Evolutionary conservation across 345 rosid species (phyloP), one percentile per base, ranked within the genome.

Genomic region (Moricandia moricandioides): DNA sequence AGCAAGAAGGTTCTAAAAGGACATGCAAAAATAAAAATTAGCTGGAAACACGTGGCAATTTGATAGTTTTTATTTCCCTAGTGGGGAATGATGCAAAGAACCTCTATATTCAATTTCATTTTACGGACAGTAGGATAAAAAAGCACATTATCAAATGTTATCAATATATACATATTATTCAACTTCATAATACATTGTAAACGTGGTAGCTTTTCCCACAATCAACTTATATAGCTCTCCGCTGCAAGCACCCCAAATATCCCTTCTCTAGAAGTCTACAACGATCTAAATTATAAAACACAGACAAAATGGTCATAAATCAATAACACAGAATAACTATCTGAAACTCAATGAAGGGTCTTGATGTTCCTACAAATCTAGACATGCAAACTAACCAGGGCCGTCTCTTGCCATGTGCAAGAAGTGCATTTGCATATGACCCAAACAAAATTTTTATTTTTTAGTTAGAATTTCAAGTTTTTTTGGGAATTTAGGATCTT

Each of bases 41-140:
- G 77, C 73, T 78, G 69, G 81, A 67, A 78, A 78, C 63, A 69
- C 73, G 69, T 71, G 65, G 77, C 81, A 72, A 78, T 30, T 66
- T 78, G 77, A 13, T 60, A 39, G n/a, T 72, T 27, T 52, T 71
- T 59, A 0, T 72, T 3, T 35, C 0, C 64, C 72, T 65, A 67
- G 81, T 72, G 81, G 81, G 73, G 30, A 12, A 51, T 66, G 69
- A 78, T 71, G 35, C 77, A 72, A 52, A 34, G 77, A 72, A 72
- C 77, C 81, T 52, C 4, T 56, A 11, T 33, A 31, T 66, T 67
- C 24, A 55, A 4, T 43, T 54, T 66, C 31, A 2, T 55, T 55
- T 16, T n/a, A 31, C 24, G 13, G 21, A 14, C 34, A 40, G 16
- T 16, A 65, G 6, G 45, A 49, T 49, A 47, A 14, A 16, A 49